phyloP scores from a whole-genome alignment of 140 eudicot species.

The Bidens hawaiensis region DNA sequence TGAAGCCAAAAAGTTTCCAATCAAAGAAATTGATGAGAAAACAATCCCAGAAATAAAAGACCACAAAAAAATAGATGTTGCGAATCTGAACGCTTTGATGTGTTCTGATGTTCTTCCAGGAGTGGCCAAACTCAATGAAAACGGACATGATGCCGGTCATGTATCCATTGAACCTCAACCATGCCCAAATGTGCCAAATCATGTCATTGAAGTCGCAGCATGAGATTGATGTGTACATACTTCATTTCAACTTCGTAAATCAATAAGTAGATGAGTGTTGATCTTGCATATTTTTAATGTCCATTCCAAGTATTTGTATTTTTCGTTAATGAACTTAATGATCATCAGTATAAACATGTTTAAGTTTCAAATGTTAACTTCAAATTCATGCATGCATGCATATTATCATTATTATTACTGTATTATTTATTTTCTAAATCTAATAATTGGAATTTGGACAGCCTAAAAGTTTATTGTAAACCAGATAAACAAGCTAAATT shows the following conservation, averaged over 20 bases:
- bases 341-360: background rate
- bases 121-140: background rate
- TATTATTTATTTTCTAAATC: background rate
- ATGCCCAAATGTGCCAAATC: background rate
- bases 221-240: background rate
- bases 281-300: background rate
- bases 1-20: slow-evolving; percentile 7
- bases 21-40: slow-evolving; percentile 14
- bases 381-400: background rate
- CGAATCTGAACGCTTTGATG: slow-evolving; percentile 27
- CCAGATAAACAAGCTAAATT: too few species aligned
- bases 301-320: background rate
- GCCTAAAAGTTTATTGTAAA: background rate
- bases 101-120: slow-evolving; percentile 20
- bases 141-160: background rate
- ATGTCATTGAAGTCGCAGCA: background rate
- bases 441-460: background rate
- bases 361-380: background rate
- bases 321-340: background rate
- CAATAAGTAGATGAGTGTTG: background rate
- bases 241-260: background rate
- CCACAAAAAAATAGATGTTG: slow-evolving; percentile 36
- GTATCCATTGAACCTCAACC: slow-evolving; percentile 8
- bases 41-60: slow-evolving; percentile 27
- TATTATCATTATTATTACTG: background rate